Percentiles rank a stretch among this genome's conserved stretches.
Evolutionary conservation across 768 basidiomycete species (phyloP).

Genomic region (Suillus lakei): DNA sequence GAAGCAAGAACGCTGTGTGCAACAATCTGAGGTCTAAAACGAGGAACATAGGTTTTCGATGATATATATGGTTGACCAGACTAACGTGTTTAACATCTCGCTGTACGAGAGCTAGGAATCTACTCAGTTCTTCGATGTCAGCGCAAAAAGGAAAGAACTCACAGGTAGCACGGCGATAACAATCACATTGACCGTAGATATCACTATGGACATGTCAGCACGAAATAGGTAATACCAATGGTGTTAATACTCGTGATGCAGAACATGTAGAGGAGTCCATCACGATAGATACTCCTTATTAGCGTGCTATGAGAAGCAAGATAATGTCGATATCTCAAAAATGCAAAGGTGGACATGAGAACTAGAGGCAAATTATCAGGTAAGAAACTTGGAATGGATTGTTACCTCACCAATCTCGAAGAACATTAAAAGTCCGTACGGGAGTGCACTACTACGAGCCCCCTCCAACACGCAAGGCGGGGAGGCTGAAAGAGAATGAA

Average conservation of each 20-base stretch:
- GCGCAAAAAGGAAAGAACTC: background rate
- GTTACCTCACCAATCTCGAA: conserved; percentile 10
- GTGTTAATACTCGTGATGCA: background rate
- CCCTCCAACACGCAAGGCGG: conserved; percentile 5
- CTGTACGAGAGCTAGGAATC: background rate
- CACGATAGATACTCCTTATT: background rate
- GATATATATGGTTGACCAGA: background rate
- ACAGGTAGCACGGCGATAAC: background rate
- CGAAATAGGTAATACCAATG: background rate
- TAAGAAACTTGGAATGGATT: background rate
- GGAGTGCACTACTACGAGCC: background rate
- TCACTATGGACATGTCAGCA: background rate
- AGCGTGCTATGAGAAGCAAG: background rate
- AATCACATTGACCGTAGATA: background rate
- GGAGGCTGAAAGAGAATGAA: background rate
- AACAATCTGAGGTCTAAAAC: conserved; percentile 6
- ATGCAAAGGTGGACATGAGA: background rate
- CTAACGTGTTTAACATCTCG: background rate
- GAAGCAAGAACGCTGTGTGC: conserved; percentile 10
- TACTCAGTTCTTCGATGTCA: background rate
- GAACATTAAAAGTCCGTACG: conserved; percentile 2
- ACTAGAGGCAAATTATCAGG: background rate
- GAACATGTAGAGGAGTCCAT: conserved; percentile 3
- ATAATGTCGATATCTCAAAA: conserved; percentile 2
- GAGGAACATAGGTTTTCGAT: background rate